Conservation (phyloP, 805 yeast species). For the Metschnikowia santaceciliae region DNA sequence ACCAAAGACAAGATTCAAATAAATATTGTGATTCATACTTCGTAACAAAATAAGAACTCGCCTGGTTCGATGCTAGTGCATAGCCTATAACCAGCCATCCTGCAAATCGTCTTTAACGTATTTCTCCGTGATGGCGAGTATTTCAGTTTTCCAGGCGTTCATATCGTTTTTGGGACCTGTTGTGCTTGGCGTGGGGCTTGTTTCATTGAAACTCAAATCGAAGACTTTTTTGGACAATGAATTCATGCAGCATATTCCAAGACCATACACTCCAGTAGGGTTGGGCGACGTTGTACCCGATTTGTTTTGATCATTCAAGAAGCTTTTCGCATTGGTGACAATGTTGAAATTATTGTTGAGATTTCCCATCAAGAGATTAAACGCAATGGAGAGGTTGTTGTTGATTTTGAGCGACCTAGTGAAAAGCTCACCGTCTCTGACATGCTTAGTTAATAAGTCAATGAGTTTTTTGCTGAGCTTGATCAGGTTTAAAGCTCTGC, state of each 20-base stretch:
- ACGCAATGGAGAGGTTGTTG: slow-evolving; percentile 34
- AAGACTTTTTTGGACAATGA: slow-evolving; percentile 25
- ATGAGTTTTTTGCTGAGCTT: slow-evolving; percentile 34
- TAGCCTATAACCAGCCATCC: slow-evolving; percentile 34
- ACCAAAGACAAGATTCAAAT: not conserved
- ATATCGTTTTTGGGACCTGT: not conserved
- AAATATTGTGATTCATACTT: slow-evolving; percentile 1
- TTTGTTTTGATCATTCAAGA: slow-evolving; percentile 6
- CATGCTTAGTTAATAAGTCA: slow-evolving; percentile 24
- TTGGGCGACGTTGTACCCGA: not conserved
- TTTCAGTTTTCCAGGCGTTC: slow-evolving; percentile 17
- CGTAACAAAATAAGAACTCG: not conserved
- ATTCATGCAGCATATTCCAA: slow-evolving; percentile 24
- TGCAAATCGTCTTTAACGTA: slow-evolving; percentile 29
- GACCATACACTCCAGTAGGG: slow-evolving; percentile 8
- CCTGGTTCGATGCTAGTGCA: not conserved
- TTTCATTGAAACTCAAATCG: slow-evolving; percentile 23
- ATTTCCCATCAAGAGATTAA: slow-evolving; percentile 25
- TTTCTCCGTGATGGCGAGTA: slow-evolving; percentile 19
- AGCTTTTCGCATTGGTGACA: slow-evolving; percentile 15
- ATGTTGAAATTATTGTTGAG: slow-evolving; percentile 16
- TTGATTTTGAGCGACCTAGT: slow-evolving; percentile 32
- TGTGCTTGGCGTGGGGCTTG: not conserved
- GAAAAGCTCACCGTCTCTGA: slow-evolving; percentile 24
- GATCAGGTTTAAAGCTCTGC: slow-evolving; percentile 32